These are phyloP conservation scores for Ogataea henricii DNA, from an alignment of 805 yeast species.

Conservation along the genomic window DNA sequence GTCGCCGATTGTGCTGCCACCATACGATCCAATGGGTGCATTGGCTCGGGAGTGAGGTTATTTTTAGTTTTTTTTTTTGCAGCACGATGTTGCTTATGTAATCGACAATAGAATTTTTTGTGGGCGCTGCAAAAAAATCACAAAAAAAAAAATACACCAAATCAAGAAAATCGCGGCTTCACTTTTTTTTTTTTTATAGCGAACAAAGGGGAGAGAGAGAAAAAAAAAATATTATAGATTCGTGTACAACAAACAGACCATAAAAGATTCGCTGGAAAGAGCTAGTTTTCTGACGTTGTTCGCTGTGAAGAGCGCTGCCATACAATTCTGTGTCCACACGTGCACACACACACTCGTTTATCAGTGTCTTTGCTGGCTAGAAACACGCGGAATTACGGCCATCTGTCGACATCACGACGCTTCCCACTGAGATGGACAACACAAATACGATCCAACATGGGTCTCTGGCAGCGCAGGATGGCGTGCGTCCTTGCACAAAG, in stretches of 20 bases:
- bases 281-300: not conserved
- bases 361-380: not conserved
- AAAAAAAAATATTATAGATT: too few species aligned
- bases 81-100: not conserved
- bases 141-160: not conserved
- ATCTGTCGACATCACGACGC: not conserved
- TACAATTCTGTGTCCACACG: not conserved
- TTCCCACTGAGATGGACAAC: not conserved
- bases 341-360: not conserved
- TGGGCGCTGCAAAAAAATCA: conserved; percentile 4
- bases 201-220: too few species aligned
- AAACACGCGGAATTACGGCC: not conserved
- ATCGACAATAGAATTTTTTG: not conserved
- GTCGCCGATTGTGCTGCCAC: conserved; percentile 58
- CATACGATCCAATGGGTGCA: conserved; percentile 84
- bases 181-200: not conserved
- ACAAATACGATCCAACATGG: not conserved
- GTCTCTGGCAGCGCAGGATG: not conserved
- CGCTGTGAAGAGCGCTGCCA: not conserved
- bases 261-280: not conserved
- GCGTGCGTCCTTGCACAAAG: not conserved
- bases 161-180: not conserved
- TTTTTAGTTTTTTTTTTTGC: too few species aligned
- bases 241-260: not conserved
- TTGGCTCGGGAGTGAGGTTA: conserved; percentile 42